These are phyloP conservation scores for Nakazawaea siamensis DNA, from an alignment of 805 yeast genomes.

Conservation along the genomic window DNA sequence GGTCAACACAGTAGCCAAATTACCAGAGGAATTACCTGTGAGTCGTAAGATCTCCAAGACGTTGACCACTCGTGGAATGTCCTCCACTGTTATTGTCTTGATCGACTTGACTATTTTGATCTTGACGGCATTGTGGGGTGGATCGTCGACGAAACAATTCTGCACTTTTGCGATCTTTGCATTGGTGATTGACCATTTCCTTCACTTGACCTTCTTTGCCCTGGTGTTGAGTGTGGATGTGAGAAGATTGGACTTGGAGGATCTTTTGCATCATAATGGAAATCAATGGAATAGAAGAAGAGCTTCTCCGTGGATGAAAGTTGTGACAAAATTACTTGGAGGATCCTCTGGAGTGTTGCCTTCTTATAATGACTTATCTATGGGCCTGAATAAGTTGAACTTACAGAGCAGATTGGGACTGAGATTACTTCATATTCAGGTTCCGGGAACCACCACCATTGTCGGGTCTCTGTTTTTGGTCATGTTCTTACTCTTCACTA, in stretches of 20 bases:
- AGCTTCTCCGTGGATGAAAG: slow-evolving; percentile 6
- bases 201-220: slow-evolving; percentile 57
- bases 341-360: slow-evolving; percentile 1
- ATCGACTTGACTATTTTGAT: slow-evolving; percentile 18
- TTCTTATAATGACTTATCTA: slow-evolving; percentile 4
- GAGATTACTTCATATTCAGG: slow-evolving; percentile 23
- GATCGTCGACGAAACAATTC: slow-evolving; percentile 25
- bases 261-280: slow-evolving; percentile 26
- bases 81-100: slow-evolving; percentile 28
- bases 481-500: too few relatives aligned
- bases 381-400: slow-evolving; percentile 10
- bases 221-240: slow-evolving; percentile 64
- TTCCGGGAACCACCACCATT: slow-evolving; percentile 28
- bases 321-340: slow-evolving; percentile 4
- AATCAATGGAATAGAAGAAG: background rate
- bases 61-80: slow-evolving; percentile 25
- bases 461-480: slow-evolving; percentile 21
- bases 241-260: slow-evolving; percentile 53
- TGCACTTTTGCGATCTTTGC: slow-evolving; percentile 39
- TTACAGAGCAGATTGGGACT: slow-evolving; percentile 19
- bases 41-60: slow-evolving; percentile 28
- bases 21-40: slow-evolving; percentile 34
- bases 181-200: slow-evolving; percentile 46
- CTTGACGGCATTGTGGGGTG: slow-evolving; percentile 21
- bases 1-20: slow-evolving; percentile 27